Evolutionary conservation across 495 filamentous ascomycete species (phyloP), one percentile per base, ranked within the genome.

Genomic region (Xylaria bambusicola): DNA sequence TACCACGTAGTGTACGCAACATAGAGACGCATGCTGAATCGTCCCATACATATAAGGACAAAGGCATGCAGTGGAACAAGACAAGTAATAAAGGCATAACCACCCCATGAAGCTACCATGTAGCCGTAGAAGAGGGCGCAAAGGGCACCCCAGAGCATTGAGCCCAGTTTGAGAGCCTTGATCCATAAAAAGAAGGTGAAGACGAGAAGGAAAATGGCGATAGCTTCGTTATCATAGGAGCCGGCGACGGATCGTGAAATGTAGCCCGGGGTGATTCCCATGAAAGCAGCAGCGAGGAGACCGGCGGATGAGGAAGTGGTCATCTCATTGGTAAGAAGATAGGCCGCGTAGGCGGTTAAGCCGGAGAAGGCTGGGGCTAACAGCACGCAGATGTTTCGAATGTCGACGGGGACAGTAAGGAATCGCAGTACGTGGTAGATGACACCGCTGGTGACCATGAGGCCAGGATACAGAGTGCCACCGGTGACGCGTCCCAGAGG

Each of bases 151-250:
- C 93, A 99, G 73, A 96, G 89, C 55, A 92, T 88, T 17, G 93
- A 97, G 26, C 95, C 95, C 61, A 89, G 85, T 80, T 98, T 99
- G 61, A 99, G 81, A 1, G 94, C 89, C 80, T 97, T 98, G 77
- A 99, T 96, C 95, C 95, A 99, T 47, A 98, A 84, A 76, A 86
- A 98, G 80, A 98, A 99, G 72, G 95, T 99, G 74, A 97, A 97
- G 48, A 99, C 96, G 33, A 99, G 83, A 57, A 99, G 77, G 80
- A 98, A 98, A 66, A 99, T 99, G 50, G 95, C 93, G 80, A 99
- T 99, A 42, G 95, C 95, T 79, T 99, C 95, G 77, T 99, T 99
- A 76, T 99, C 95, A 77, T 99, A 99, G 71, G 93, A 97, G 71
- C 95, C 95, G 66, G 95, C 95, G 59, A 99, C 95, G 40, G 92